A percentile compares a stretch with the other conserved stretches of the same genome.
phyloP scores from a whole-genome alignment of 345 rosid genomes.

The Passiflora organensis region DNA sequence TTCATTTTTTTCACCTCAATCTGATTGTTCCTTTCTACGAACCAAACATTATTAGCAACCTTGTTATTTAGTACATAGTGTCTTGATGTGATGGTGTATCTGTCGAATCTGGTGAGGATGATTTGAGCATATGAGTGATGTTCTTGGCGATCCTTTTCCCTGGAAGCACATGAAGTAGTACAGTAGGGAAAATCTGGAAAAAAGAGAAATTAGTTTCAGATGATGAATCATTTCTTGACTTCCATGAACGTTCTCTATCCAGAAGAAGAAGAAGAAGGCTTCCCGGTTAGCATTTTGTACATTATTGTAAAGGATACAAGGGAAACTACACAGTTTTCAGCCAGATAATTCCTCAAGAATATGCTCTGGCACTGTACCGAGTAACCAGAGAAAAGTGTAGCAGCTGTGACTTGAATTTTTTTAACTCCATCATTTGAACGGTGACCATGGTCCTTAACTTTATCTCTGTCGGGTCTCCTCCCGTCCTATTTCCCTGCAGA shows the following conservation, averaged over 20 bases:
- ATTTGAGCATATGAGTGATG: conserved; percentile 35
- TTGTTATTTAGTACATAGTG: no score
- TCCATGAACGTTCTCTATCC: conserved; percentile 46
- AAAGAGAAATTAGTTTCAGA: conserved; percentile 33
- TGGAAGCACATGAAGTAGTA: conserved; percentile 49
- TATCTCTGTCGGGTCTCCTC: conserved; percentile 62
- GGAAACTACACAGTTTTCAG: no score
- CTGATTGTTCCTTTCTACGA: no score
- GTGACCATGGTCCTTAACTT: conserved; percentile 54
- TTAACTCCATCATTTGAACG: conserved; percentile 62
- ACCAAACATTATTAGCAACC: no score
- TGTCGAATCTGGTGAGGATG: background rate
- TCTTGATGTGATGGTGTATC: background rate
- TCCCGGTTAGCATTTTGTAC: background rate
- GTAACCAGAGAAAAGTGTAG: background rate
- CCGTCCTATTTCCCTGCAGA: conserved; percentile 68
- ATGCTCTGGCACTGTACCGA: no score
- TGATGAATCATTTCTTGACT: conserved; percentile 67
- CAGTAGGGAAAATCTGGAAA: conserved; percentile 51
- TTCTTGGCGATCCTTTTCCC: conserved; percentile 61
- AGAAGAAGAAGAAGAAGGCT: conserved; percentile 1
- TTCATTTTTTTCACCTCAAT: no score
- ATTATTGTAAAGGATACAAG: background rate
- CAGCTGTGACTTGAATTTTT: conserved; percentile 55
- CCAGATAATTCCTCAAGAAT: no score